Evolutionary conservation across 164 flowering plant species (phyloP), one percentile per base, ranked within the genome.

Genomic region (Umbilicus rupestris): DNA sequence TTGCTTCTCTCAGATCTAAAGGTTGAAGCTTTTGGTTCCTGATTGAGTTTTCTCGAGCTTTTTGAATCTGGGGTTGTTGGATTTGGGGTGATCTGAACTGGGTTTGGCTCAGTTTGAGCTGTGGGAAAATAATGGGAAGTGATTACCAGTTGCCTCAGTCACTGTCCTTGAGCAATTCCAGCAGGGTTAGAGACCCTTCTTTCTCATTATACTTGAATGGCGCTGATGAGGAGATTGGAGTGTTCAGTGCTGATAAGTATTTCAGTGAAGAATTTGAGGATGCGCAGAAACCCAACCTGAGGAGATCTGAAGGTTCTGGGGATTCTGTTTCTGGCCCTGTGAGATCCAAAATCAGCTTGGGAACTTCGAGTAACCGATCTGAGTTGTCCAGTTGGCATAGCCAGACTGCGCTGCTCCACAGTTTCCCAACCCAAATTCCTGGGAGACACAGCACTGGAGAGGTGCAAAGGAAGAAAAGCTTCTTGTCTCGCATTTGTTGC

Each of bases 191-290:
- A 1, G 82, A 80, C 7, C 79, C 72, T 39, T 83, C 87, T 8
- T 83, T 82, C 44, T 77, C 87, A 33, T 74, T 83, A 26, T 79
- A 73, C 69, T 73, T 81, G 49, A 75, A 67, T 72, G 45, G 16
- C 67, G 80, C 75, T 24, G 86, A 86, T 58, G 81, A 75, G 29
- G 97, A 88, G 68, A 83, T 90, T 42, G 85, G 83, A 24, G 79
- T 91, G 10, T 91, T 91, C 46, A 75, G 80, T 50, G 97, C 96
- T 0, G 89, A 85, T 29, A 87, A 78, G 68, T 88, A 88, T 78
- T 88, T 91, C 79, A 82, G 72, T 50, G 87, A 85, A 57, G 80
- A 24, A 29, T 74, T 80, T 22, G 80, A 80, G 39, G 76, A 67
- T 16, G 72, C 66, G 41, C 45, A 73, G 59, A 22, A 63, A 4